Percentiles rank a stretch among this genome's conserved stretches.
Conservation (phyloP, 2,329 filamentous ascomycete genomes). For the Aspergillus texensis region DNA sequence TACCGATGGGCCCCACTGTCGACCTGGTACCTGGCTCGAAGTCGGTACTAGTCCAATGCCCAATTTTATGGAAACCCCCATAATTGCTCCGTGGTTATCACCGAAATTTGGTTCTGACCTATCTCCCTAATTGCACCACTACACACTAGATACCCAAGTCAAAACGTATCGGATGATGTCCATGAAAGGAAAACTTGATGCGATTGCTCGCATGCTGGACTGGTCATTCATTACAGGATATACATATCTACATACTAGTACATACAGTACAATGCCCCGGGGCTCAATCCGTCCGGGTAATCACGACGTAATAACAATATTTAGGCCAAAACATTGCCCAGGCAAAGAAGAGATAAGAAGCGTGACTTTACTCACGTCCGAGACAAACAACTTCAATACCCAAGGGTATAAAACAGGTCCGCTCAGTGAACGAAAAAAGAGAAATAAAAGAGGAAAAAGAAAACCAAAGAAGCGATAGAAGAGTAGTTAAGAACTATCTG, state of each 20-base stretch:
- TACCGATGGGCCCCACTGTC: not conserved
- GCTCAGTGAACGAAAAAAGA: not conserved
- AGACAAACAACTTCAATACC: conserved; percentile 5
- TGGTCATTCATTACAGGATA: conserved; percentile 26
- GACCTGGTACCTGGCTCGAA: not conserved
- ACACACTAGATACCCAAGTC: not conserved
- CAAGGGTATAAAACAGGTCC: conserved; percentile 4
- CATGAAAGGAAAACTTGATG: not conserved
- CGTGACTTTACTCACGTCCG: conserved; percentile 5
- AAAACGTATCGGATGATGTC: not conserved
- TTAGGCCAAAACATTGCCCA: conserved; percentile 4
- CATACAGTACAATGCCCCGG: conserved; percentile 17
- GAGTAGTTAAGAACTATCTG: conserved; percentile 4
- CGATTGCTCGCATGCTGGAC: conserved; percentile 9
- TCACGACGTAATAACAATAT: conserved; percentile 13
- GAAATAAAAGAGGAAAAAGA: not conserved
- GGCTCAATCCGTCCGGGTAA: conserved; percentile 11
- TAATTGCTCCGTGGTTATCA: not conserved
- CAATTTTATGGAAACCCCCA: not conserved
- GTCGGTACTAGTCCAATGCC: not conserved
- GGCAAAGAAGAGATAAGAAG: conserved; percentile 3
- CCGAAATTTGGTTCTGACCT: not conserved
- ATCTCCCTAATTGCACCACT: not conserved
- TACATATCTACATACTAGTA: conserved; percentile 26
- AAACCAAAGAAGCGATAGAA: conserved; percentile 1